A percentile compares a stretch with the other conserved stretches of the same genome.
These are phyloP conservation scores for Candida mattraensis DNA, from an alignment of 805 yeast genomes.

Conservation along the genomic window DNA sequence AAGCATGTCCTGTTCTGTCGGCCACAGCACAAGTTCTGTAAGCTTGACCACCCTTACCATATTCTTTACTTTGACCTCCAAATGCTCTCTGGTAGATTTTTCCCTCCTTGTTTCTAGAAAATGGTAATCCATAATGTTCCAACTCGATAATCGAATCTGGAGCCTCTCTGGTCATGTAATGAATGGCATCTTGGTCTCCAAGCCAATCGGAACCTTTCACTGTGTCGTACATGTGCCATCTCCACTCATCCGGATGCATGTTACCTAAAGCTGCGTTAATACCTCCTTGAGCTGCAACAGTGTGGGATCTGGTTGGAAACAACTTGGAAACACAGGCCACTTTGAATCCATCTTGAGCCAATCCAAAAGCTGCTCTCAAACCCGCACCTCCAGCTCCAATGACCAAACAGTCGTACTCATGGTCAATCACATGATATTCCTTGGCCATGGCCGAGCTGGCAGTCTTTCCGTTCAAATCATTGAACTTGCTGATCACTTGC, in stretches of 20 bases:
- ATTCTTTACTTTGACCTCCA: constrained; percentile 95
- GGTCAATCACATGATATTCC: constrained; percentile 91
- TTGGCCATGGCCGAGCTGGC: constrained; percentile 57
- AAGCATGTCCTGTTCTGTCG: constrained; percentile 98
- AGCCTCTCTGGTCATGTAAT: constrained; percentile 98
- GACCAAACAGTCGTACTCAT: constrained; percentile 96
- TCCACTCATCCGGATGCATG: constrained; percentile 99
- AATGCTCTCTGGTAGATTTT: constrained; percentile 98
- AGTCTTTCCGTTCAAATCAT: constrained; percentile 45
- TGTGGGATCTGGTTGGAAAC: constrained; percentile 97
- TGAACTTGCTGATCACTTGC: constrained; percentile 39
- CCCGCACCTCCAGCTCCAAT: constrained; percentile 99
- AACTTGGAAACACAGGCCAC: constrained; percentile 96
- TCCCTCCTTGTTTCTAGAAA: constrained; percentile 95
- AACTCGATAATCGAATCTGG: constrained; percentile 93
- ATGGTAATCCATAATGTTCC: constrained; percentile 98
- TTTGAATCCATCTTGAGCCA: constrained; percentile 95
- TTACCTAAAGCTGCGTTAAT: constrained; percentile 98
- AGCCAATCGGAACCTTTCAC: constrained; percentile 99
- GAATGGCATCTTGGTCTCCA: constrained; percentile 99
- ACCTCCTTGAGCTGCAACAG: constrained; percentile 99
- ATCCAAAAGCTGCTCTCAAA: constrained; percentile 95
- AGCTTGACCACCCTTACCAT: constrained; percentile 98
- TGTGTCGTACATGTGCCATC: constrained; percentile 99
- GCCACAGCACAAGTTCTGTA: constrained; percentile 99